Evolutionary conservation across 768 basidiomycete genomes (phyloP).

Genomic region (Artomyces pyxidatus): DNA sequence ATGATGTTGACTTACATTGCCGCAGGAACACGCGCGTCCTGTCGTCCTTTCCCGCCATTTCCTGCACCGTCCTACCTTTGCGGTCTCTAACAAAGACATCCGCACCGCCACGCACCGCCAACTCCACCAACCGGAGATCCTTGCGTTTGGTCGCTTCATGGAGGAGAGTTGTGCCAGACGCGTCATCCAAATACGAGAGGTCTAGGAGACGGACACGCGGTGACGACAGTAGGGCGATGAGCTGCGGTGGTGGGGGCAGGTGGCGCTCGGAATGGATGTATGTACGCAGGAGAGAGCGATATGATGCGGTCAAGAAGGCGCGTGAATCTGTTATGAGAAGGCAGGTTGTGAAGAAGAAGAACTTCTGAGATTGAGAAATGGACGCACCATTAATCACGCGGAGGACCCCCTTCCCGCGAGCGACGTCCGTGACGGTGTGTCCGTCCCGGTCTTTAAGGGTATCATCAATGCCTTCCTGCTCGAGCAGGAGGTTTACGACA

Average conservation of each 20-base stretch:
- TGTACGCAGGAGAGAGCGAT: conserved; percentile 60
- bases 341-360: neutral
- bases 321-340: conserved; percentile 59
- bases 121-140: conserved; percentile 74
- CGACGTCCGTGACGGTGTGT: conserved; percentile 63
- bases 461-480: conserved; percentile 77
- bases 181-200: conserved; percentile 72
- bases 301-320: conserved; percentile 64
- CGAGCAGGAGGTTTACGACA: conserved; percentile 66
- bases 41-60: conserved; percentile 70
- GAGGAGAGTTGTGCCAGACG: conserved; percentile 68
- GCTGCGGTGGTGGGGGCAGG: conserved; percentile 27
- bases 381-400: conserved; percentile 61
- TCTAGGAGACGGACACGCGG: conserved; percentile 67
- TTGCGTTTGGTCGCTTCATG: conserved; percentile 83
- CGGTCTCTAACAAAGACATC: conserved; percentile 84
- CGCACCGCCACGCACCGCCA: conserved; percentile 79
- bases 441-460: conserved; percentile 61
- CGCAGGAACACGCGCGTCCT: conserved; percentile 72
- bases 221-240: conserved; percentile 53
- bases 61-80: conserved; percentile 59
- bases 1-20: conserved; percentile 52
- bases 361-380: neutral
- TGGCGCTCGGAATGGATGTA: conserved; percentile 59
- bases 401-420: conserved; percentile 56